phyloP scores from a whole-genome alignment of 2,329 filamentous ascomycete species.

The Fusarium beomiforme region DNA sequence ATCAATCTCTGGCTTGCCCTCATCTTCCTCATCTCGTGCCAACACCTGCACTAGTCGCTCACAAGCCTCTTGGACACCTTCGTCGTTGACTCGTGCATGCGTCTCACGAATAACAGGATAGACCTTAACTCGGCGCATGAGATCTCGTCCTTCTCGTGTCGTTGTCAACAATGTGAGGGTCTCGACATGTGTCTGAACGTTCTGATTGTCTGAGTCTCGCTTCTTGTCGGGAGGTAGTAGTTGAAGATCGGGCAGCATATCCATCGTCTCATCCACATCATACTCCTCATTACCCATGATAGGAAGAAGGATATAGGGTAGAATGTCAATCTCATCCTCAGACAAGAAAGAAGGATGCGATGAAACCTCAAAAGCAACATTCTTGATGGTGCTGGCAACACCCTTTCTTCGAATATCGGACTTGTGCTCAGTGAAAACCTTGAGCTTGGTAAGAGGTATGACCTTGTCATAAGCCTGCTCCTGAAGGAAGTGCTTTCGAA shows the following conservation, averaged over 20 bases:
- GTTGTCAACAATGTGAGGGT: constrained; percentile 86
- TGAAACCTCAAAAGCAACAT: constrained; percentile 83
- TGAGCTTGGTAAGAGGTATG: constrained; percentile 90
- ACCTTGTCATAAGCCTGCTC: constrained; percentile 81
- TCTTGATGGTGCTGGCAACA: constrained; percentile 97
- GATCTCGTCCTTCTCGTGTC: constrained; percentile 77
- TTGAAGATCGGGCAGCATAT: constrained; percentile 91
- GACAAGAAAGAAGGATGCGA: constrained; percentile 77
- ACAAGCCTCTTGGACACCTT: constrained; percentile 83
- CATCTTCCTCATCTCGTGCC: constrained; percentile 77
- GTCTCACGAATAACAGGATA: constrained; percentile 91
- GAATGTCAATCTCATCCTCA: constrained; percentile 78
- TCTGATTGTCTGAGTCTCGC: constrained; percentile 78
- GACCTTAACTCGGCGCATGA: constrained; percentile 79
- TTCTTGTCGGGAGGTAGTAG: constrained; percentile 89
- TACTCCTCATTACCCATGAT: constrained; percentile 91
- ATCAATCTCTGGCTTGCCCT: constrained; percentile 48
- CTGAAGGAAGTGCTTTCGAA: constrained; percentile 78
- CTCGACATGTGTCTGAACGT: constrained; percentile 89
- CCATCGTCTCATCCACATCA: constrained; percentile 83
- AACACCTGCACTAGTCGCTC: constrained; percentile 91
- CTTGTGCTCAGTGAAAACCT: constrained; percentile 92
- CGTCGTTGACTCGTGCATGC: constrained; percentile 80
- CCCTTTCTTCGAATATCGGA: constrained; percentile 86
- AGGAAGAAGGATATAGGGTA: constrained; percentile 89